Conservation (phyloP, 2,329 filamentous ascomycete genomes). For the Epichloe glyceriae region DNA sequence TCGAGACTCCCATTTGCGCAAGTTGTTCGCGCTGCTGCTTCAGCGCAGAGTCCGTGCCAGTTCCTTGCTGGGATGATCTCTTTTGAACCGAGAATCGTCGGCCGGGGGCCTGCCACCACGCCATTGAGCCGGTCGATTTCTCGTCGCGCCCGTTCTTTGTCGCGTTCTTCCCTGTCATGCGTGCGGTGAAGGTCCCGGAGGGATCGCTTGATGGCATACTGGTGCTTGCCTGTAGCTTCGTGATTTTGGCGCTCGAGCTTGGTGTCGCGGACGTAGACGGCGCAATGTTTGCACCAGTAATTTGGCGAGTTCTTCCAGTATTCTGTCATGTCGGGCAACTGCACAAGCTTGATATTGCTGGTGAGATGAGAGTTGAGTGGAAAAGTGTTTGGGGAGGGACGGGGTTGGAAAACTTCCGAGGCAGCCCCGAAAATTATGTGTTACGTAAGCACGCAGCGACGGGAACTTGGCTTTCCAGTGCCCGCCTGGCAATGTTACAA, state of each 20-base stretch:
- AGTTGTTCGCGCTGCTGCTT: conserved; percentile 81
- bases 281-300: conserved; percentile 98
- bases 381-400: no score
- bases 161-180: conserved; percentile 67
- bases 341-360: no score
- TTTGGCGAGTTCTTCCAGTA: conserved; percentile 98
- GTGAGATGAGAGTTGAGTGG: no score
- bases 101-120: conserved; percentile 36
- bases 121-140: conserved; percentile 82
- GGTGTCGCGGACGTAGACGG: conserved; percentile 80
- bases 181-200: conserved; percentile 77
- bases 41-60: conserved; percentile 42
- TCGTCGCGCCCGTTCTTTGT: conserved; percentile 68
- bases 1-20: conserved; percentile 70
- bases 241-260: conserved; percentile 81
- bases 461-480: neutral
- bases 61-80: neutral
- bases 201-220: conserved; percentile 76
- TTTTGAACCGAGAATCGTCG: neutral
- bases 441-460: neutral
- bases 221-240: conserved; percentile 75
- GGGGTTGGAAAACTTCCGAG: neutral
- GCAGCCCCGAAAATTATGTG: neutral
- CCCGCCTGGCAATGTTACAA: neutral
- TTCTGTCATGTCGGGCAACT: conserved; percentile 60